Percentiles rank a stretch among this genome's conserved stretches.
Evolutionary conservation across 2,329 filamentous ascomycete genomes (phyloP).

Genomic region (Hypoxylon rubiginosum): DNA sequence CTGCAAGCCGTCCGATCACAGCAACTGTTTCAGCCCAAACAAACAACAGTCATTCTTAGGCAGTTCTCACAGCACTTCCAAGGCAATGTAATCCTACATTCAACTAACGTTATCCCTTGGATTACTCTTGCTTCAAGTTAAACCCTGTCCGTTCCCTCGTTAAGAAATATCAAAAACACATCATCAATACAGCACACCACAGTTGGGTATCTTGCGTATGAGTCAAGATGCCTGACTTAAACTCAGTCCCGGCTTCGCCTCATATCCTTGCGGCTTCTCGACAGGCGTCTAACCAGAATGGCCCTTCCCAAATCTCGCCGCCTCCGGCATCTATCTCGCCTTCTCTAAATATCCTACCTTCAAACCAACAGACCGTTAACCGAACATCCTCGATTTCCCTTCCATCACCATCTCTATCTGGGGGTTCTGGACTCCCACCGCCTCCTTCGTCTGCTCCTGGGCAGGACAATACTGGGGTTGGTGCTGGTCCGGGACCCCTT

Average conservation of each 20-base stretch:
- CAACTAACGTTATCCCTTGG: slow-evolving; percentile 1
- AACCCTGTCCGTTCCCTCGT: background rate
- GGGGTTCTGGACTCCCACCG: slow-evolving; percentile 44
- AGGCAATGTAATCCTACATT: background rate
- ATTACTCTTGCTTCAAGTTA: background rate
- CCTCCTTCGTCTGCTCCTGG: slow-evolving; percentile 40
- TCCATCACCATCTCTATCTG: slow-evolving; percentile 50
- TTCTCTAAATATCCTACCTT: slow-evolving; percentile 70
- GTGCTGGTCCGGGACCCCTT: slow-evolving; percentile 76
- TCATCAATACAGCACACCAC: slow-evolving; percentile 4
- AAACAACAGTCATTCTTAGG: background rate
- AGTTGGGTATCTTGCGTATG: slow-evolving; percentile 4
- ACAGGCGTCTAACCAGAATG: slow-evolving; percentile 59
- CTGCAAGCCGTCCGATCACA: background rate
- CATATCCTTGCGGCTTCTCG: slow-evolving; percentile 59
- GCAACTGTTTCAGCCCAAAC: background rate
- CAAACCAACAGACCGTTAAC: slow-evolving; percentile 61
- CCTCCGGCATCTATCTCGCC: slow-evolving; percentile 56
- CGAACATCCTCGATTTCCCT: slow-evolving; percentile 55
- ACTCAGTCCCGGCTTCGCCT: slow-evolving; percentile 67
- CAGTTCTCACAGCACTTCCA: background rate
- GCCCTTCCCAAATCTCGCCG: slow-evolving; percentile 35
- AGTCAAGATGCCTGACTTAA: slow-evolving; percentile 60
- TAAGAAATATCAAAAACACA: slow-evolving; percentile 1
- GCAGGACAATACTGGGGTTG: slow-evolving; percentile 61